phyloP scores from a whole-genome alignment of 2,329 filamentous ascomycete genomes.

The Exophiala sideris region DNA sequence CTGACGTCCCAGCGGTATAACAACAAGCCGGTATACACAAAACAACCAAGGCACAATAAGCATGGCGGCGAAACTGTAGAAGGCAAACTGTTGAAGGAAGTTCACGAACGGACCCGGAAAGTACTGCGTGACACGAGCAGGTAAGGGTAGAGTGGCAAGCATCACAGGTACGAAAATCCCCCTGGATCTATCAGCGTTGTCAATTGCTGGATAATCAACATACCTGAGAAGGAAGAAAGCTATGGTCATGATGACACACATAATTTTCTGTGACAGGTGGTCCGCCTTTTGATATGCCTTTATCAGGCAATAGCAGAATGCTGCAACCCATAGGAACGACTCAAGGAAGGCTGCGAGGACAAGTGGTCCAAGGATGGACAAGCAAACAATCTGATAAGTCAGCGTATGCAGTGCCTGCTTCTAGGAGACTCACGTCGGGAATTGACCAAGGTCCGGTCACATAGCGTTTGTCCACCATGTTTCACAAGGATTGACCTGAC shows the following conservation, averaged over 20 bases:
- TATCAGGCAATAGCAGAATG: slow-evolving; percentile 84
- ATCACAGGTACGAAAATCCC: slow-evolving; percentile 88
- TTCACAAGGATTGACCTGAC: neutral
- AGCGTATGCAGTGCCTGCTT: neutral
- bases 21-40: slow-evolving; percentile 87
- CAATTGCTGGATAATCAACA: slow-evolving; percentile 24
- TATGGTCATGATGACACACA: slow-evolving; percentile 72
- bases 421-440: slow-evolving; percentile 13
- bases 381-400: slow-evolving; percentile 70
- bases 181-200: slow-evolving; percentile 43
- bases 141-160: slow-evolving; percentile 86
- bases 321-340: slow-evolving; percentile 93
- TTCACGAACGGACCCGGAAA: slow-evolving; percentile 68
- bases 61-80: slow-evolving; percentile 84
- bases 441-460: slow-evolving; percentile 12
- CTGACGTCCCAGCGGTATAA: slow-evolving; percentile 75
- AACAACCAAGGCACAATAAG: slow-evolving; percentile 88
- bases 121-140: slow-evolving; percentile 64
- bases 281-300: slow-evolving; percentile 90
- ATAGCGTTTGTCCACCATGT: neutral
- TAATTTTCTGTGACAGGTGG: slow-evolving; percentile 73
- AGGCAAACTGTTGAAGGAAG: slow-evolving; percentile 88
- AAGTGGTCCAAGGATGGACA: slow-evolving; percentile 72
- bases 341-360: slow-evolving; percentile 84
- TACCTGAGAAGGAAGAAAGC: slow-evolving; percentile 75